Evolutionary conservation across 441 rosid species (phyloP).

Genomic region (Populus hybrid): DNA sequence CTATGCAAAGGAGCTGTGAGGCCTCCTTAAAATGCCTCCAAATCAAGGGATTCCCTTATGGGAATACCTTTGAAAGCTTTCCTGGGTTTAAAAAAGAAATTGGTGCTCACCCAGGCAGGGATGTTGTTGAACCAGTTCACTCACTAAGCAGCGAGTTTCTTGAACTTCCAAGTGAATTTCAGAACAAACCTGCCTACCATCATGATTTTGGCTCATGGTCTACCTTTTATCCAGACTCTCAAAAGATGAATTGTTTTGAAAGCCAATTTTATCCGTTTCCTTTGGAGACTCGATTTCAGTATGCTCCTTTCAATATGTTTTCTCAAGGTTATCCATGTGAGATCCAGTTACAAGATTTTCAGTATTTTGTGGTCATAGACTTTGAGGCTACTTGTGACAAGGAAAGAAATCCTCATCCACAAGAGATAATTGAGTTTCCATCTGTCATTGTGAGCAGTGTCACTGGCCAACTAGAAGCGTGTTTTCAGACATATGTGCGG

Average conservation of each 20-base stretch:
- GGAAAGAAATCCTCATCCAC: conserved; percentile 61
- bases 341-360: conserved; percentile 52
- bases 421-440: conserved; percentile 76
- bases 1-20: conserved; percentile 46
- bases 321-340: conserved; percentile 38
- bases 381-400: conserved; percentile 77
- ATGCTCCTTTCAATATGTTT: conserved; percentile 29
- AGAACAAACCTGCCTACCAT: conserved; percentile 35
- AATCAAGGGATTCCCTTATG: conserved; percentile 37
- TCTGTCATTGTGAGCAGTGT: conserved; percentile 57
- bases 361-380: conserved; percentile 67
- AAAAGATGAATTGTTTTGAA: conserved; percentile 40
- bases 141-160: conserved; percentile 26
- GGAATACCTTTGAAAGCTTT: conserved; percentile 38
- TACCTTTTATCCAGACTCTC: conserved; percentile 38
- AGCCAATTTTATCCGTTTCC: conserved; percentile 40
- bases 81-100: conserved; percentile 35
- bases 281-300: conserved; percentile 37
- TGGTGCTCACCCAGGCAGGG: conserved; percentile 25
- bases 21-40: conserved; percentile 53
- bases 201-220: conserved; percentile 45
- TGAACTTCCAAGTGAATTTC: conserved; percentile 39
- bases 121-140: conserved; percentile 34
- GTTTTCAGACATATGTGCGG: conserved; percentile 65
- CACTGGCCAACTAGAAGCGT: conserved; percentile 62